Percentiles rank a stretch among this genome's conserved stretches.
These are phyloP conservation scores for Aspergillus fijiensis DNA, from an alignment of 2,329 filamentous ascomycete genomes.

Conservation along the genomic window DNA sequence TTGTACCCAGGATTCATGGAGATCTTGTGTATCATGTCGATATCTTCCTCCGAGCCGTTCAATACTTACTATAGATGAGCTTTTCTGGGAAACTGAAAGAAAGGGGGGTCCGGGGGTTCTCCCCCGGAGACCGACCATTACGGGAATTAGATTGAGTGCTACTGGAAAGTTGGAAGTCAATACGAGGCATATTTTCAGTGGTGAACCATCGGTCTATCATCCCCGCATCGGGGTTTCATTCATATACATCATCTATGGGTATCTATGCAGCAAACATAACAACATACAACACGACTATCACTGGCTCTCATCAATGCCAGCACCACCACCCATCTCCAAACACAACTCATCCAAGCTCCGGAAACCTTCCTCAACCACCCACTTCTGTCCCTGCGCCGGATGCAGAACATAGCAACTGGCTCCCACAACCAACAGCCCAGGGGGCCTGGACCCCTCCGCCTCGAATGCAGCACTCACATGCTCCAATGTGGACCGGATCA, in stretches of 20 bases:
- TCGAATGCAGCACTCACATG: slow-evolving; percentile 81
- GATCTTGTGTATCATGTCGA: neutral
- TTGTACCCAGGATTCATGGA: too few relatives aligned
- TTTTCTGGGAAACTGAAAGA: too few relatives aligned
- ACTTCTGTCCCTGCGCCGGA: slow-evolving; percentile 60
- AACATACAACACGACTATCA: slow-evolving; percentile 21
- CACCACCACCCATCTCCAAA: neutral
- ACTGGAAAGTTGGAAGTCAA: too few relatives aligned
- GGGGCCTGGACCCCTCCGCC: slow-evolving; percentile 82
- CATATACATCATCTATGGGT: neutral
- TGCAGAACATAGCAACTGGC: slow-evolving; percentile 77
- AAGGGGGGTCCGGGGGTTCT: too few relatives aligned
- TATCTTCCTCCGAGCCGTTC: too few relatives aligned
- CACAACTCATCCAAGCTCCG: slow-evolving; percentile 62
- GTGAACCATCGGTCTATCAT: neutral
- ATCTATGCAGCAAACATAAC: slow-evolving; percentile 10
- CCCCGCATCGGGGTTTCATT: neutral
- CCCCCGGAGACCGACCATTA: too few relatives aligned
- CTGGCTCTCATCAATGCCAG: neutral
- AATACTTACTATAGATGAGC: too few relatives aligned
- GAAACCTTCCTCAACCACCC: slow-evolving; percentile 88
- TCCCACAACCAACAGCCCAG: slow-evolving; percentile 83
- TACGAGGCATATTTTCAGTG: too few relatives aligned
- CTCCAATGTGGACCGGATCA: slow-evolving; percentile 82
- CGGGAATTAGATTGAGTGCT: too few relatives aligned